phyloP scores from a whole-genome alignment of 1,284 basidiomycete genomes.

The Kwoniella shivajii region DNA sequence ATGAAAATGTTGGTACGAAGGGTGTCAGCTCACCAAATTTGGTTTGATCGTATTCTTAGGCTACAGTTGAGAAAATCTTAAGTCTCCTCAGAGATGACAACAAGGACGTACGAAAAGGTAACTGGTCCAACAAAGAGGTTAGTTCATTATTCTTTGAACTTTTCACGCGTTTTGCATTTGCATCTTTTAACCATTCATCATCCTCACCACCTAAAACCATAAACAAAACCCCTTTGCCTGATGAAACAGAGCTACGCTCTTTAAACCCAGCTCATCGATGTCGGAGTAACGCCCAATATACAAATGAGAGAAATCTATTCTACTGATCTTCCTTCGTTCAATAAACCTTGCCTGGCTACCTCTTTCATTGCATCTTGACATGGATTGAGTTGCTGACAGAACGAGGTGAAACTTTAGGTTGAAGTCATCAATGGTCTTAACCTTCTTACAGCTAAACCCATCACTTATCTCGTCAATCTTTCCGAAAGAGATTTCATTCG shows the following conservation, averaged over 20 bases:
- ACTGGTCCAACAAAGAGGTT: conserved; percentile 98
- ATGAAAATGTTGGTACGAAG: not conserved
- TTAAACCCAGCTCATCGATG: conserved; percentile 71
- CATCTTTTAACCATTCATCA: conserved; percentile 2
- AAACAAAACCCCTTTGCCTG: conserved; percentile 55
- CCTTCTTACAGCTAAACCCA: conserved; percentile 94
- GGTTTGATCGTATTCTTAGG: conserved; percentile 57
- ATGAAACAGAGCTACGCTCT: conserved; percentile 80
- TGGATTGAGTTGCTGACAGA: conserved; percentile 19
- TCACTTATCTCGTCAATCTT: conserved; percentile 97
- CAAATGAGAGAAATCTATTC: conserved; percentile 62
- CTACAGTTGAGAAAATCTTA: conserved; percentile 80
- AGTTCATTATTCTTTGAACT: conserved; percentile 45
- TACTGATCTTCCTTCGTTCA: conserved; percentile 56
- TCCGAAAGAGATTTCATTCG: conserved; percentile 93
- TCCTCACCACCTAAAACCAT: too few species aligned
- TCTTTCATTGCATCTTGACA: conserved; percentile 17
- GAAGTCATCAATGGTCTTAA: conserved; percentile 92
- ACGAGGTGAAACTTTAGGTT: conserved; percentile 62
- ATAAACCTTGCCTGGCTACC: not conserved
- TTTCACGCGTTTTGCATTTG: not conserved
- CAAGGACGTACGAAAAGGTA: conserved; percentile 90
- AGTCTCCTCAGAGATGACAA: conserved; percentile 77
- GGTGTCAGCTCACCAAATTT: not conserved
- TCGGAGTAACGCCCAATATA: conserved; percentile 71